Base-by-base conservation (phyloP, 768 basidiomycete species). In the Lentinula raphanica region DNA sequence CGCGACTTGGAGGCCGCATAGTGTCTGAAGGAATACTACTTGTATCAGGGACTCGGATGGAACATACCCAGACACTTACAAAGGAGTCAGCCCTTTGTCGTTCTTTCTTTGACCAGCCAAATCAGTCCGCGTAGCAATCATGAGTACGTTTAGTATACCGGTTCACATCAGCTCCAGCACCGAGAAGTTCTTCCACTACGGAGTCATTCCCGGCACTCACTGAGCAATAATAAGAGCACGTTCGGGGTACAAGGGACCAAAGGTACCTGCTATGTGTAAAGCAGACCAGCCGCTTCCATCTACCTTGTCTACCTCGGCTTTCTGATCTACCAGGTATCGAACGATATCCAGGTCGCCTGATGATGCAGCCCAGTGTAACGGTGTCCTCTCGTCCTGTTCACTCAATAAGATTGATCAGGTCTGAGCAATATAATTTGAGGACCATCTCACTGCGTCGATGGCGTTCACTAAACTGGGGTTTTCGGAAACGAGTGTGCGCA, bases 1-100 rank as follows among this genome's bases (percentile, higher is more conserved):
- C 86, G 88, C 57, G 92, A 88, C 70, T 94, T 95, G 29, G 93
- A 96, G 45, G 93, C 94, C 28, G 93, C 92, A 67, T 96, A 96
- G 72, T 95, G 92, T 65, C 93, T 96, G 58, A 38, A 44, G 49
- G 60, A 56, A 61, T 62, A 62, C 61, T 38, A 51, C 54, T 59
- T 42, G 49, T 17, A 44, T 44, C 21, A 68, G 29, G 58, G 49
- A 23, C 15, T 51, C 39, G 45, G 32, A 21, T n/a, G 31, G 31
- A 13, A 29, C 23, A 60, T n/a, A 72, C 88, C 69, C 70, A 94
- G 93, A 60, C n/a, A 72, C 88, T 69, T 70, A 94, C 93, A 97
- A 69, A 36, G 94, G 82, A 2, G 88, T 91, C 27, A 93, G 71
- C 9, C 92, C 92, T 71, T 93, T 93, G 66, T 87, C 84, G 63